Evolutionary conservation across 192 early-diverging fungal genomes (phyloP).

Genomic region (Backusella macrospora): DNA sequence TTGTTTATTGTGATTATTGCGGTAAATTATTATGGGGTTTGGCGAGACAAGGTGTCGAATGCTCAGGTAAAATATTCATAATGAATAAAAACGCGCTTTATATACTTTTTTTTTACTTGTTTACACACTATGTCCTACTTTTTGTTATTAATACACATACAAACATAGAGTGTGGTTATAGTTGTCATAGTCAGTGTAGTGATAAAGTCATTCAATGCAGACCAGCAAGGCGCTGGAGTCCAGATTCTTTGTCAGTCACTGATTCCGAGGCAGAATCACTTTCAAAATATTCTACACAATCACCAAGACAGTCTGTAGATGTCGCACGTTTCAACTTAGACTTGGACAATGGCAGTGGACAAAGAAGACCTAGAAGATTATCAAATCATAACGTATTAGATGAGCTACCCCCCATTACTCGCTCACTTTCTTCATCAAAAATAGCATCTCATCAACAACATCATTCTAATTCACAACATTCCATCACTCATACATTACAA

Average conservation of each 20-base stretch:
- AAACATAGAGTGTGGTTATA: slow-evolving; percentile 30
- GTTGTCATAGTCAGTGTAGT: slow-evolving; percentile 33
- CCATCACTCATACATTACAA: background rate
- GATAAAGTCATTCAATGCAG: slow-evolving; percentile 35
- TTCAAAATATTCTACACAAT: slow-evolving; percentile 25
- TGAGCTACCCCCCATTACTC: background rate
- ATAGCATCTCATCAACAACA: slow-evolving; percentile 1
- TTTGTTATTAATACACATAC: background rate
- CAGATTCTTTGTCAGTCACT: slow-evolving; percentile 32
- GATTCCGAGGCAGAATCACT: slow-evolving; percentile 38
- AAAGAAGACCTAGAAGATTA: background rate
- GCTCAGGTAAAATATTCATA: slow-evolving; percentile 30
- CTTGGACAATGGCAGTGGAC: background rate
- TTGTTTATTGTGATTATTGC: slow-evolving; percentile 39
- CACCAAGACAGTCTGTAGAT: slow-evolving; percentile 22
- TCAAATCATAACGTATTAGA: slow-evolving; percentile 5
- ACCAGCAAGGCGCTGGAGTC: slow-evolving; percentile 24
- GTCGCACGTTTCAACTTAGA: background rate
- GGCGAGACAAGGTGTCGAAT: slow-evolving; percentile 34
- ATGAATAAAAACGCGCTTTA: background rate
- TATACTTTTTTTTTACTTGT: no score
- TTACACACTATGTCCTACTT: no score
- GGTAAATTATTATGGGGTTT: slow-evolving; percentile 36
- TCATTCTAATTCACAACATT: no score
- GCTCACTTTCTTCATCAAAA: slow-evolving; percentile 3